These are phyloP conservation scores for Phytophthora hybrid DNA, from an alignment of 352 stramenopile genomes.

Conservation along the genomic window DNA sequence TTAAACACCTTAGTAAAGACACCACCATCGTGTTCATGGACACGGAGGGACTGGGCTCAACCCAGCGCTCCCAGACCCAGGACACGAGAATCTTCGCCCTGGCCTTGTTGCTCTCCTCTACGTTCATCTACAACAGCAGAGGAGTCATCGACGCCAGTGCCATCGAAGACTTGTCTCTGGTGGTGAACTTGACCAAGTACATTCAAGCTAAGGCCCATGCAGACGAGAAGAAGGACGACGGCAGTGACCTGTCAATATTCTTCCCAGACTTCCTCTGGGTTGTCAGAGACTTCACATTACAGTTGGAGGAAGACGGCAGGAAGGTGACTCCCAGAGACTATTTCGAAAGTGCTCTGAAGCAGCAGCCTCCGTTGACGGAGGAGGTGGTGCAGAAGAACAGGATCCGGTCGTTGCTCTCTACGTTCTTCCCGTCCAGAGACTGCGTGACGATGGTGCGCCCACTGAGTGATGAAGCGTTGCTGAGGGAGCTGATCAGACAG, in stretches of 20 bases:
- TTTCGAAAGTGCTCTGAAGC: conserved; percentile 78
- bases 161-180: conserved; percentile 80
- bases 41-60: conserved; percentile 77
- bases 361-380: conserved; percentile 53
- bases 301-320: conserved; percentile 66
- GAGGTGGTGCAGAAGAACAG: conserved; percentile 68
- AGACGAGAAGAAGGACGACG: conserved; percentile 18
- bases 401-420: conserved; percentile 63
- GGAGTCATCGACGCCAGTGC: conserved; percentile 80
- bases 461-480: conserved; percentile 67
- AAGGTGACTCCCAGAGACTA: conserved; percentile 73
- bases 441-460: conserved; percentile 85
- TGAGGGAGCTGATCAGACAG: conserved; percentile 62
- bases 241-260: conserved; percentile 60
- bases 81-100: conserved; percentile 82
- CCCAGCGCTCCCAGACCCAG: conserved; percentile 69
- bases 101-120: conserved; percentile 66
- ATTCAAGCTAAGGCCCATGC: conserved; percentile 60
- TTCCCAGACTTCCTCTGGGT: conserved; percentile 84
- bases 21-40: conserved; percentile 78
- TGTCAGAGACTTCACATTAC: conserved; percentile 80
- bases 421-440: conserved; percentile 80
- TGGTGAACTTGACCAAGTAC: conserved; percentile 82
- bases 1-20: conserved; percentile 57
- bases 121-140: conserved; percentile 85